Evolutionary conservation across 495 filamentous ascomycete genomes (phyloP).

Genomic region (Aspergillus wentii): DNA sequence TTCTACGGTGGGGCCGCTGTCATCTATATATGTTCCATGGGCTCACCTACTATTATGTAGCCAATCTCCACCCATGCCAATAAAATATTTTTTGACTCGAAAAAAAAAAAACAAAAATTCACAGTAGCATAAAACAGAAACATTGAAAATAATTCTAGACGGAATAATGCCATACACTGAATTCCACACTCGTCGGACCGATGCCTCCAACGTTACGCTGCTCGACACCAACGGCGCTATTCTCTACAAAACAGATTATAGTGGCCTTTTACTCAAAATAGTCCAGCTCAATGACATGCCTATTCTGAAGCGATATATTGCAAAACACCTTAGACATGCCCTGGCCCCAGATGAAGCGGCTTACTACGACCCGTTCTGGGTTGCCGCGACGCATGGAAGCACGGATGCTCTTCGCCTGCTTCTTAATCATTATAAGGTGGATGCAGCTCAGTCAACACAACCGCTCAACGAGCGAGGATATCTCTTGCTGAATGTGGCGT

Average conservation of each 20-base stretch:
- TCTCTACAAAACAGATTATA: constrained; percentile 1
- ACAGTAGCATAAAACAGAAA: too few species aligned
- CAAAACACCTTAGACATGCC: neutral
- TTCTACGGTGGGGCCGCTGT: too few species aligned
- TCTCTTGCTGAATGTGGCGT: constrained; percentile 2
- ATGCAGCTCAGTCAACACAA: neutral
- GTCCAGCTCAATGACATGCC: constrained; percentile 1
- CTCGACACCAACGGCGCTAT: neutral
- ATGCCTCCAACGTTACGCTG: neutral
- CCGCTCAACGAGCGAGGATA: neutral
- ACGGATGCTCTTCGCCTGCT: constrained; percentile 3
- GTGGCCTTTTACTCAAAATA: neutral
- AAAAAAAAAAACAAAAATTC: too few species aligned
- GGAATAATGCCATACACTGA: neutral
- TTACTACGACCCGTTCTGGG: constrained; percentile 2
- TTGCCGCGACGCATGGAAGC: constrained; percentile 2
- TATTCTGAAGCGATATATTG: constrained; percentile 1
- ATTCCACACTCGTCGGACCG: neutral
- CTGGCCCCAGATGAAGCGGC: neutral
- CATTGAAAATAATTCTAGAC: neutral
- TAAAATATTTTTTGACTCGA: too few species aligned
- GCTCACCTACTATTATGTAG: too few species aligned
- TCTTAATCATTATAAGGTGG: neutral
- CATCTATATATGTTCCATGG: too few species aligned
- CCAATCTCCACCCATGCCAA: too few species aligned